Percentiles rank a stretch among this genome's conserved stretches.
phyloP scores from a whole-genome alignment of 345 rosid species.

The Clausena lansium region DNA sequence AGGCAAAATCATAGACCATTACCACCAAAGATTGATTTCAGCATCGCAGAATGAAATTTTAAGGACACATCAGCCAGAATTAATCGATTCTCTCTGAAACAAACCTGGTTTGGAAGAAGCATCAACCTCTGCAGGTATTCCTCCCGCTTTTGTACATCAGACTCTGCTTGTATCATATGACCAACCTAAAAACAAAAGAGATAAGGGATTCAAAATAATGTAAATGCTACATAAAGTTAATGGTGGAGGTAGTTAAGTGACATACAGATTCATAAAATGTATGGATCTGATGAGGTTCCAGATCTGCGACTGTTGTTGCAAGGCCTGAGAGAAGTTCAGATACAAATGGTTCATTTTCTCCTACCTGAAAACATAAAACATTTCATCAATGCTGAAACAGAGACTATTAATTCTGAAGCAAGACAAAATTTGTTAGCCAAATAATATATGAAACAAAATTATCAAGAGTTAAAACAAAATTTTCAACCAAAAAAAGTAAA shows the following conservation, averaged over 20 bases:
- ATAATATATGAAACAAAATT: not conserved
- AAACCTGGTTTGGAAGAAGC: slow-evolving; percentile 94
- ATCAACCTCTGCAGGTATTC: slow-evolving; percentile 92
- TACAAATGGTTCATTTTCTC: slow-evolving; percentile 95
- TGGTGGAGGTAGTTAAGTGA: slow-evolving; percentile 2
- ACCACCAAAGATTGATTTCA: not conserved
- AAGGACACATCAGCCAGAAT: not conserved
- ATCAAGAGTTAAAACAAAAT: not conserved
- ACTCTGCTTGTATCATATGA: slow-evolving; percentile 96
- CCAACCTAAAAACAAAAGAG: slow-evolving; percentile 58
- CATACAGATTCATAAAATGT: slow-evolving; percentile 96
- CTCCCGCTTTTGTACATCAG: slow-evolving; percentile 95
- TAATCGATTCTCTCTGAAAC: not conserved
- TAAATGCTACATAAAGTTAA: slow-evolving; percentile 5
- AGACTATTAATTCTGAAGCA: not conserved
- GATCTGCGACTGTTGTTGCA: slow-evolving; percentile 92
- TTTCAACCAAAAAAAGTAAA: not conserved
- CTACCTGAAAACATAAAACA: slow-evolving; percentile 61
- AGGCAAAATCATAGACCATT: slow-evolving; percentile 17
- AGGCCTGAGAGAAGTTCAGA: slow-evolving; percentile 96
- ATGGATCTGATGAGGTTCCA: slow-evolving; percentile 98
- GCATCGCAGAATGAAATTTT: not conserved
- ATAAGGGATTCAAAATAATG: not conserved
- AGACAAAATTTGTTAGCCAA: not conserved
- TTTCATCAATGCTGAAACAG: not conserved